Conservation (phyloP, 352 stramenopile species). For the Phytophthora rubi region DNA sequence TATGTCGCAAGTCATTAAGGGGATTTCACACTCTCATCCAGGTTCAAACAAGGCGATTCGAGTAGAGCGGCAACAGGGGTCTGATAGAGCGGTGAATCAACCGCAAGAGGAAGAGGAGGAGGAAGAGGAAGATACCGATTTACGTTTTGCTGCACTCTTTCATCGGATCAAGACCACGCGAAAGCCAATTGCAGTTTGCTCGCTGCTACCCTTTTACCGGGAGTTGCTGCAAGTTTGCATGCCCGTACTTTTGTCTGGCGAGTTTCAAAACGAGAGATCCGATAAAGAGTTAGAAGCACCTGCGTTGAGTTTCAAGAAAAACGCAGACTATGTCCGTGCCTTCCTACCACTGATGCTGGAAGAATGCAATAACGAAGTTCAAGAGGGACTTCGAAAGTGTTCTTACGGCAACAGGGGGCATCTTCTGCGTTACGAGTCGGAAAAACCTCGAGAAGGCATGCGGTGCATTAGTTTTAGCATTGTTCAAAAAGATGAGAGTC, state of each 20-base stretch:
- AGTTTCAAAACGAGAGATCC: slow-evolving; percentile 65
- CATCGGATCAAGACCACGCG: slow-evolving; percentile 86
- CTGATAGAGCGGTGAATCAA: slow-evolving; percentile 13
- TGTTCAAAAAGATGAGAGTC: slow-evolving; percentile 52
- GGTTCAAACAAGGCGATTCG: slow-evolving; percentile 28
- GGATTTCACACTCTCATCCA: slow-evolving; percentile 61
- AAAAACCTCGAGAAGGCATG: slow-evolving; percentile 86
- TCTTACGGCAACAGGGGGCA: slow-evolving; percentile 57
- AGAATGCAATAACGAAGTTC: slow-evolving; percentile 85
- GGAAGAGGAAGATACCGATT: slow-evolving; percentile 47
- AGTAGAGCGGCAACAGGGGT: slow-evolving; percentile 19
- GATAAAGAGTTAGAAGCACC: slow-evolving; percentile 61
- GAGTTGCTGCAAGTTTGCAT: slow-evolving; percentile 81
- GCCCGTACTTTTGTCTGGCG: slow-evolving; percentile 69
- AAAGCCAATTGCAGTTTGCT: slow-evolving; percentile 73
- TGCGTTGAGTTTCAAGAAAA: slow-evolving; percentile 69
- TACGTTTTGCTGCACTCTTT: slow-evolving; percentile 72
- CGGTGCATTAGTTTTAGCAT: slow-evolving; percentile 79
- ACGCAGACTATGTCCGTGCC: slow-evolving; percentile 74
- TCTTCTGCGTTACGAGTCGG: slow-evolving; percentile 77
- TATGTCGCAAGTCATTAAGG: slow-evolving; percentile 71
- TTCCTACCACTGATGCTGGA: slow-evolving; percentile 84
- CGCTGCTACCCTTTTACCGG: slow-evolving; percentile 84
- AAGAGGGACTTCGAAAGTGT: slow-evolving; percentile 65
- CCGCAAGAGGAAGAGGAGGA: slow-evolving; percentile 55